phyloP scores from a whole-genome alignment of 2,329 filamentous ascomycete genomes.

The Colletotrichum liaoningense region DNA sequence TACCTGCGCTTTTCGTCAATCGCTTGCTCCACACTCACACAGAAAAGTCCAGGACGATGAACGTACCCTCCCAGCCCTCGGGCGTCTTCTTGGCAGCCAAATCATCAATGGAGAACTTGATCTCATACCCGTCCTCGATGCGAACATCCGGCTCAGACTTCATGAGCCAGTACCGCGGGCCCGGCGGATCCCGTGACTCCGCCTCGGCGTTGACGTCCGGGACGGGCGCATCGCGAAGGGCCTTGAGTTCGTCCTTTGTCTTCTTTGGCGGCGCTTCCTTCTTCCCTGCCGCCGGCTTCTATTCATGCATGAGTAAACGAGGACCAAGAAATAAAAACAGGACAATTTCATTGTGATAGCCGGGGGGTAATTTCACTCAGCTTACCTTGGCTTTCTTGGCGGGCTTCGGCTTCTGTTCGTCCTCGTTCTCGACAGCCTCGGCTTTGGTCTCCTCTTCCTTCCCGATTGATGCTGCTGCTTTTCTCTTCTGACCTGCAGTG shows the following conservation, averaged over 20 bases:
- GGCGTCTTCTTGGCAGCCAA: slow-evolving; percentile 77
- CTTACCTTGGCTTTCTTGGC: slow-evolving; percentile 32
- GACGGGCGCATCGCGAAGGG: slow-evolving; percentile 36
- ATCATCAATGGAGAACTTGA: slow-evolving; percentile 95
- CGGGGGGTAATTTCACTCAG: not conserved
- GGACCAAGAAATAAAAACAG: no score
- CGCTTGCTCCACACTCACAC: not conserved
- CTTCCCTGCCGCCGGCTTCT: slow-evolving; percentile 19
- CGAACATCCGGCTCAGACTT: slow-evolving; percentile 91
- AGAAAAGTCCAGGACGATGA: not conserved
- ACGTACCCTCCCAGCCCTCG: slow-evolving; percentile 91
- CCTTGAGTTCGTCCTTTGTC: slow-evolving; percentile 32
- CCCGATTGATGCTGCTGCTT: not conserved
- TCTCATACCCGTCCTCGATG: slow-evolving; percentile 86
- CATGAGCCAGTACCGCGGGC: slow-evolving; percentile 78
- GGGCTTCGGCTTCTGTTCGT: not conserved
- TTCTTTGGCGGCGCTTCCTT: slow-evolving; percentile 17
- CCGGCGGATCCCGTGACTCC: slow-evolving; percentile 45
- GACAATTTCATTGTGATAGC: not conserved
- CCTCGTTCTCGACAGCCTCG: not conserved
- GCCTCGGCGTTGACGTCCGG: slow-evolving; percentile 52
- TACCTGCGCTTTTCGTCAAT: not conserved
- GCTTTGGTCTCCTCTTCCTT: not conserved
- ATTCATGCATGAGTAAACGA: not conserved
- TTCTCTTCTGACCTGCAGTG: not conserved